phyloP scores from a whole-genome alignment of 169 alveolate species.

The Perkinsus chesapeaki region DNA sequence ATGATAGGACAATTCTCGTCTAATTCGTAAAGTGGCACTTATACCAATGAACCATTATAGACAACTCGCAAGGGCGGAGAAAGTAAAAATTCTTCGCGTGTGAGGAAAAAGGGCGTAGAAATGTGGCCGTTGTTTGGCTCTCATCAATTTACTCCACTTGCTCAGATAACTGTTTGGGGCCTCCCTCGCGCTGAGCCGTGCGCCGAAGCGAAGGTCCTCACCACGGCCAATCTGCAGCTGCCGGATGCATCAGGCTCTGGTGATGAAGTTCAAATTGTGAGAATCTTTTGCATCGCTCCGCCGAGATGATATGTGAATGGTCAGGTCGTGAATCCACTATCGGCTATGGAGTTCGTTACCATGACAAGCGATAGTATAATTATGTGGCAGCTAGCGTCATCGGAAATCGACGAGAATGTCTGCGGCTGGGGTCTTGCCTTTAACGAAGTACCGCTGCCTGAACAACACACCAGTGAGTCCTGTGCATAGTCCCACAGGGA shows the following conservation, averaged over 20 bases:
- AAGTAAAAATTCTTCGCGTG: too few species aligned
- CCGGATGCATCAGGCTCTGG: not conserved
- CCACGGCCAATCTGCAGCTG: not conserved
- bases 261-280: not conserved
- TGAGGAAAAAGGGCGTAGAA: too few species aligned
- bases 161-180: not conserved
- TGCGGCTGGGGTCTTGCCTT: not conserved
- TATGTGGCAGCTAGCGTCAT: not conserved
- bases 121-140: not conserved
- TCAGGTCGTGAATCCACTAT: not conserved
- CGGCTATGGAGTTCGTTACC: not conserved
- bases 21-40: too few species aligned
- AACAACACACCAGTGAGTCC: not conserved
- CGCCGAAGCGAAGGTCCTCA: not conserved
- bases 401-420: not conserved
- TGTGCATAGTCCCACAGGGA: too few species aligned
- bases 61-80: too few species aligned
- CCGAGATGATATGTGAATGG: not conserved
- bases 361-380: not conserved
- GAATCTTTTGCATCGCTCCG: not conserved
- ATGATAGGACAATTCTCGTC: too few species aligned
- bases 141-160: not conserved
- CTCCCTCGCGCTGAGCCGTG: not conserved
- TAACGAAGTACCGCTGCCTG: not conserved
- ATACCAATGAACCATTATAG: too few species aligned